phyloP scores from a whole-genome alignment of 345 rosid genomes.

The Conringia planisiliqua region DNA sequence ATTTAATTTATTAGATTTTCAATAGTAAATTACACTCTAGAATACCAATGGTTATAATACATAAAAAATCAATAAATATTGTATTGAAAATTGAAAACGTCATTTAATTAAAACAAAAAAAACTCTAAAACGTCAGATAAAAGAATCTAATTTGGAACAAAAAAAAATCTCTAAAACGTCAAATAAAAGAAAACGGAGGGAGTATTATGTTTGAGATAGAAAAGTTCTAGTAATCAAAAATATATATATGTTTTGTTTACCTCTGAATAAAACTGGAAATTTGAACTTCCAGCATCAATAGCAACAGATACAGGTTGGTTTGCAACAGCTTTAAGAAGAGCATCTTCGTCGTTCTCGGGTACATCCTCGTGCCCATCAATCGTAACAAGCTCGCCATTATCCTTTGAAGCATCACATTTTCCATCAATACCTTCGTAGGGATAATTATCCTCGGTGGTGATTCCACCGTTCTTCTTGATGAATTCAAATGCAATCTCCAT shows the following conservation, averaged over 20 bases:
- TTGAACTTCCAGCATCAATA: constrained; percentile 34
- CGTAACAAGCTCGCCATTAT: constrained; percentile 37
- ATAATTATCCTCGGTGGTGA: constrained; percentile 46
- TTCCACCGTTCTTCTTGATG: constrained; percentile 39
- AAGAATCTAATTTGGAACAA: no score
- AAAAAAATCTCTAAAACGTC: no score
- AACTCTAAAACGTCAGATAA: no score
- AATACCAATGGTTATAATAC: no score
- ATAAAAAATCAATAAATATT: no score
- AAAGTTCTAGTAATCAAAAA: neutral
- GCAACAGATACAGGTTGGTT: constrained; percentile 57
- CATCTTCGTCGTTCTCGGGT: constrained; percentile 47
- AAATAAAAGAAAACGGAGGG: no score
- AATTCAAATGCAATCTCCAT: constrained; percentile 60
- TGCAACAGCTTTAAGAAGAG: constrained; percentile 50
- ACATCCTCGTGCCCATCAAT: constrained; percentile 57
- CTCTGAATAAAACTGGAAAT: constrained; percentile 28
- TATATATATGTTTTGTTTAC: neutral
- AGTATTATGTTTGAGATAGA: neutral
- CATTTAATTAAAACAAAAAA: no score
- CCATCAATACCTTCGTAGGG: constrained; percentile 46
- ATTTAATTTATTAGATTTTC: no score
- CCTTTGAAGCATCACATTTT: constrained; percentile 39
- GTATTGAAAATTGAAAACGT: no score
- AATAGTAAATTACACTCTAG: no score